Conservation (phyloP, 257 asterid species). For the Scutellaria baicalensis region DNA sequence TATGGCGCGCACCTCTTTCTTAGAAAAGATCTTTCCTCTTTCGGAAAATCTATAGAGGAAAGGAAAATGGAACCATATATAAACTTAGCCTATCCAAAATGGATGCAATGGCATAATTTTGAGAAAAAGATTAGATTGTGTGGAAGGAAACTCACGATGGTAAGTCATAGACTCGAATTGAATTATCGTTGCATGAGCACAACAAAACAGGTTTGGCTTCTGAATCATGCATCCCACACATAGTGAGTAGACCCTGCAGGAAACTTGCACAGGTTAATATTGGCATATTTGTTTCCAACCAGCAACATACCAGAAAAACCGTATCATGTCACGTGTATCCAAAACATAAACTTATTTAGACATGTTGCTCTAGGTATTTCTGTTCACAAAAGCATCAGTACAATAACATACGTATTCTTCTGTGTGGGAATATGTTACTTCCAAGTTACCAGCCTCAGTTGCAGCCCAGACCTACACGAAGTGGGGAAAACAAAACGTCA, state of each 20-base stretch:
- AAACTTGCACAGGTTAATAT: conserved; percentile 3
- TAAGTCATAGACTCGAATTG: conserved; percentile 68
- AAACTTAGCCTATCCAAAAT: neutral
- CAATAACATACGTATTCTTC: conserved; percentile 69
- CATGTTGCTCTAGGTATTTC: neutral
- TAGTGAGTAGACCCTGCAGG: conserved; percentile 75
- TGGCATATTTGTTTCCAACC: neutral
- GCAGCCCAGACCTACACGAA: conserved; percentile 77
- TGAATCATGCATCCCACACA: conserved; percentile 93
- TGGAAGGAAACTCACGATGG: conserved; percentile 68
- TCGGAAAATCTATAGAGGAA: conserved; percentile 48
- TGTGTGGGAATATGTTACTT: conserved; percentile 80
- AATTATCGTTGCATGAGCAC: conserved; percentile 79
- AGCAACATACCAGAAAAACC: neutral
- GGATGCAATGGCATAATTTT: neutral
- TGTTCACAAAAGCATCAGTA: neutral
- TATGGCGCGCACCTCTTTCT: conserved; percentile 73
- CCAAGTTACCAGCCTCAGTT: conserved; percentile 75
- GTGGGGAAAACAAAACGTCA: neutral
- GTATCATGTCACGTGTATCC: neutral
- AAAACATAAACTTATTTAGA: neutral
- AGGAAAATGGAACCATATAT: neutral
- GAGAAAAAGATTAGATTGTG: neutral
- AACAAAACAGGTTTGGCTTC: conserved; percentile 88
- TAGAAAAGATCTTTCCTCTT: conserved; percentile 79